These are phyloP conservation scores for Colletotrichum sansevieriae DNA, from an alignment of 2,329 filamentous ascomycete genomes.

Conservation along the genomic window DNA sequence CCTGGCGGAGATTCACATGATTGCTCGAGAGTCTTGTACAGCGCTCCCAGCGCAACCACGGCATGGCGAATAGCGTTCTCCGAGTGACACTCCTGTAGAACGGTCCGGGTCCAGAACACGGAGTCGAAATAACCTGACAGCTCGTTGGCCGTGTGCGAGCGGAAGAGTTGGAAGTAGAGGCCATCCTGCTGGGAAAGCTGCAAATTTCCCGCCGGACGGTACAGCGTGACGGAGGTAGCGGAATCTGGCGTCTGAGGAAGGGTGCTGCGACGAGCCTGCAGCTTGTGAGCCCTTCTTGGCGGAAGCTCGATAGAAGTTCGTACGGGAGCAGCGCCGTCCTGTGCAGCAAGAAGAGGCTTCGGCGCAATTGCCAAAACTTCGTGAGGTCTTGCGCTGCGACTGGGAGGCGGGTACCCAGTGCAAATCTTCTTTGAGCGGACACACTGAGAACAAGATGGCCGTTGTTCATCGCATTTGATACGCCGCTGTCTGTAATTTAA, in stretches of 20 bases:
- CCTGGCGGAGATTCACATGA: slow-evolving; percentile 63
- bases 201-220: slow-evolving; percentile 60
- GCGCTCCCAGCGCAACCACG: slow-evolving; percentile 73
- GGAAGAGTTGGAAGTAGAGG: slow-evolving; percentile 73
- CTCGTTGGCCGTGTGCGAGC: slow-evolving; percentile 70
- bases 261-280: slow-evolving; percentile 42
- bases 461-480: slow-evolving; percentile 76
- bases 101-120: slow-evolving; percentile 73
- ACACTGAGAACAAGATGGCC: slow-evolving; percentile 72
- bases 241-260: slow-evolving; percentile 52
- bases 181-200: slow-evolving; percentile 65
- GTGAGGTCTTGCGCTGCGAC: slow-evolving; percentile 59
- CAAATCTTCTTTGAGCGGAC: slow-evolving; percentile 70
- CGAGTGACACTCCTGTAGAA: slow-evolving; percentile 73
- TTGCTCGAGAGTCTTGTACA: slow-evolving; percentile 76
- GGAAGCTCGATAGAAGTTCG: slow-evolving; percentile 42
- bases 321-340: slow-evolving; percentile 38
- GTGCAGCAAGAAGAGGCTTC: slow-evolving; percentile 53
- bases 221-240: slow-evolving; percentile 50
- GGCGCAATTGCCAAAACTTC: slow-evolving; percentile 65
- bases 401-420: slow-evolving; percentile 72
- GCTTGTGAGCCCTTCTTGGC: slow-evolving; percentile 36
- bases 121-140: slow-evolving; percentile 77
- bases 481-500: slow-evolving; percentile 63
- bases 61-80: slow-evolving; percentile 74